Evolutionary conservation across 805 yeast species (phyloP).

Genomic region (Candida alai): DNA sequence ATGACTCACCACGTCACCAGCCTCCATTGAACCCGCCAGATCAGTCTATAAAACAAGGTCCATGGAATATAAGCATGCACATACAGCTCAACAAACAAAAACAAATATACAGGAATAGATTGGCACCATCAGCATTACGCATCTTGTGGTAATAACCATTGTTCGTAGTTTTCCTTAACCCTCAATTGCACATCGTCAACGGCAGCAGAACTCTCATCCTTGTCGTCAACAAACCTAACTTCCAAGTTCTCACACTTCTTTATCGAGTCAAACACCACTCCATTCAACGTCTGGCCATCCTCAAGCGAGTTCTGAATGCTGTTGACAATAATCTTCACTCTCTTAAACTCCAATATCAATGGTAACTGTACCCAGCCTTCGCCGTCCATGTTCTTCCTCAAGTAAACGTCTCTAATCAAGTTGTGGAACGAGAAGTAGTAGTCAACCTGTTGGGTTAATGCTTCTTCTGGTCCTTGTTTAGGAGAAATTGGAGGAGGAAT

Average conservation of each 20-base stretch:
- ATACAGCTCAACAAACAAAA: background rate
- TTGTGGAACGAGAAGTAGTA: conserved; percentile 90
- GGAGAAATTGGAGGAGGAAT: conserved; percentile 47
- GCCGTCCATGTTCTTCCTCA: conserved; percentile 76
- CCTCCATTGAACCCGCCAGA: too few relatives aligned
- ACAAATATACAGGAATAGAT: background rate
- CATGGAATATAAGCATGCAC: background rate
- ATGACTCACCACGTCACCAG: too few relatives aligned
- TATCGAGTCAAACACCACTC: conserved; percentile 50
- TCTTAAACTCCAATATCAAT: conserved; percentile 65
- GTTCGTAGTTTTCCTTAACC: conserved; percentile 51
- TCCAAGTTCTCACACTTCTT: conserved; percentile 52
- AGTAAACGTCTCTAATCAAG: conserved; percentile 75
- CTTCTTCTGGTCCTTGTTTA: conserved; percentile 42
- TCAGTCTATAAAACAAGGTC: too few relatives aligned
- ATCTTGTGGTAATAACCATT: conserved; percentile 61
- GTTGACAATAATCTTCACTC: conserved; percentile 57
- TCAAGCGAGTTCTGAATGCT: conserved; percentile 35
- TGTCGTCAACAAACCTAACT: conserved; percentile 35
- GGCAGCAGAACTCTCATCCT: conserved; percentile 24
- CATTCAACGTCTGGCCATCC: conserved; percentile 16
- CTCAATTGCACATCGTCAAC: conserved; percentile 55
- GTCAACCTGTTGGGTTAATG: conserved; percentile 63
- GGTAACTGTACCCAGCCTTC: conserved; percentile 68
- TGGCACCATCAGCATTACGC: too few relatives aligned